A percentile compares a stretch with the other conserved stretches of the same genome.
phyloP scores from a whole-genome alignment of 306 rosid genomes.

The Sindora glabra region DNA sequence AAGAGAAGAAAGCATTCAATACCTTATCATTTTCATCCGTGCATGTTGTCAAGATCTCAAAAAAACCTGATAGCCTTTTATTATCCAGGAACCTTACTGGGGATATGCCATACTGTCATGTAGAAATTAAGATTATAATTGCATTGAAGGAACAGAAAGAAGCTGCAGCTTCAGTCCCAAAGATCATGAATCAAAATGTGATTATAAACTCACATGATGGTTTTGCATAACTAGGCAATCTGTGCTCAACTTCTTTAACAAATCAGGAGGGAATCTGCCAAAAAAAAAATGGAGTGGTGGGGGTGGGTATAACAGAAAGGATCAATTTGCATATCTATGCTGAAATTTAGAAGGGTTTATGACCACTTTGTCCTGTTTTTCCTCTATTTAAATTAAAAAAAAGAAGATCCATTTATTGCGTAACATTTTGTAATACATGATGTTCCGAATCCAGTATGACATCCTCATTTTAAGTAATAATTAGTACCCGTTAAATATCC shows the following conservation, averaged over 20 bases:
- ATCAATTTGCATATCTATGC: neutral
- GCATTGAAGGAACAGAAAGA: no score
- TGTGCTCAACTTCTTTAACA: slow-evolving; percentile 59
- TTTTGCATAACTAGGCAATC: slow-evolving; percentile 86
- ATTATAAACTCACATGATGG: slow-evolving; percentile 68
- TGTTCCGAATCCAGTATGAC: neutral
- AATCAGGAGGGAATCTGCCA: slow-evolving; percentile 76
- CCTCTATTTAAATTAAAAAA: no score
- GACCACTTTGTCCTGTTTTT: no score
- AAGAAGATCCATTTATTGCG: neutral
- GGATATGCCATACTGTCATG: slow-evolving; percentile 76
- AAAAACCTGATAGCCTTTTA: slow-evolving; percentile 47
- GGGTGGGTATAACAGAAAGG: no score
- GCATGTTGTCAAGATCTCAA: slow-evolving; percentile 69
- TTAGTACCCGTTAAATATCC: neutral
- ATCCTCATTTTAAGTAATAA: neutral
- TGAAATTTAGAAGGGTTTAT: neutral
- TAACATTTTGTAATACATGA: neutral
- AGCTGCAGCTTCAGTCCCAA: no score
- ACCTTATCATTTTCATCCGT: slow-evolving; percentile 59
- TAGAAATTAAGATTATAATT: slow-evolving; percentile 13
- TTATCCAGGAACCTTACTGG: slow-evolving; percentile 54
- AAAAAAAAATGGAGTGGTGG: neutral
- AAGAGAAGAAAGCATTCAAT: no score
- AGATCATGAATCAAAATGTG: no score